These are phyloP conservation scores for Nakazawaea laoshanensis DNA, from an alignment of 805 yeast species.

Conservation along the genomic window DNA sequence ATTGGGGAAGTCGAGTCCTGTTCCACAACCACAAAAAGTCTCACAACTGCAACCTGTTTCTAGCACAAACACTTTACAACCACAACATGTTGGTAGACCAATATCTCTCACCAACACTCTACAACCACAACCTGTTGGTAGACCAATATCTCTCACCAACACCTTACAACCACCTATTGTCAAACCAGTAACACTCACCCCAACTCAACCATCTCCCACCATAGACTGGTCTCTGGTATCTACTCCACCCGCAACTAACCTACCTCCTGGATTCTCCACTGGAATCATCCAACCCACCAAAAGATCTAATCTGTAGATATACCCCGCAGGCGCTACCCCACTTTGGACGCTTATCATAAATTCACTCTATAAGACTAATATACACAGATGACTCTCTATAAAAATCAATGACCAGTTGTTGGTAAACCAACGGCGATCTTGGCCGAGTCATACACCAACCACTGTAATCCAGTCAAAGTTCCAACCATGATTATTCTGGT, in stretches of 20 bases:
- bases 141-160: no score
- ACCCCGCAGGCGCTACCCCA: no score
- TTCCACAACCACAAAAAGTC: no score
- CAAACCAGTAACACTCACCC: neutral
- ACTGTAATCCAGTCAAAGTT: slow-evolving; percentile 11
- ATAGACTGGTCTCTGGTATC: slow-evolving; percentile 5
- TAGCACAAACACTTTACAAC: no score
- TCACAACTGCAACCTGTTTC: no score
- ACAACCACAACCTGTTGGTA: no score
- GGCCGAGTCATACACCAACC: slow-evolving; percentile 10
- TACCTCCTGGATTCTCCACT: slow-evolving; percentile 10
- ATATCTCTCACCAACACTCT: no score
- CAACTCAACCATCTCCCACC: neutral
- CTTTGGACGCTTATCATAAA: no score
- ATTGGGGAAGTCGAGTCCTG: no score
- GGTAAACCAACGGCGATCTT: slow-evolving; percentile 10
- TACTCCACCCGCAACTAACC: neutral
- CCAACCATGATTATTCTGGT: slow-evolving; percentile 10
- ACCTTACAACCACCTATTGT: no score
- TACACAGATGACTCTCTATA: neutral
- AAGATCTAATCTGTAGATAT: neutral
- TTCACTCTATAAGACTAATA: neutral
- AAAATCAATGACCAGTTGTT: slow-evolving; percentile 9
- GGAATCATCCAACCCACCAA: slow-evolving; percentile 8
- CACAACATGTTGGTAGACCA: no score